Percentiles rank a stretch among this genome's conserved stretches.
Conservation (phyloP, 768 basidiomycete genomes). For the Leccinum pellstonianum region DNA sequence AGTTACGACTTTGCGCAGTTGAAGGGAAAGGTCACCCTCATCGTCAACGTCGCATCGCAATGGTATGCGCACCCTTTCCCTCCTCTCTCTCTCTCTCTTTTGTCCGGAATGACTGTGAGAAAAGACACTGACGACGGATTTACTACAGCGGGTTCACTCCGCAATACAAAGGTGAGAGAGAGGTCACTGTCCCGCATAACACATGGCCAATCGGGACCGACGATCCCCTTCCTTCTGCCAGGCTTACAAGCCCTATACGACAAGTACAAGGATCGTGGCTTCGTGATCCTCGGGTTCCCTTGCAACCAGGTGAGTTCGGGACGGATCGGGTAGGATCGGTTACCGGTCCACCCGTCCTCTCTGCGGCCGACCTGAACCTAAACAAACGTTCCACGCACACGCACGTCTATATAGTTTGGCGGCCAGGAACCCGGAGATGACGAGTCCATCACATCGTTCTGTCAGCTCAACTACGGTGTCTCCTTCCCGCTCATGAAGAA, state of each 20-base stretch:
- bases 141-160: slow-evolving; percentile 75
- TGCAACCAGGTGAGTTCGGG: slow-evolving; percentile 72
- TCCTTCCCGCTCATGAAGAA: slow-evolving; percentile 91
- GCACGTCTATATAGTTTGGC: slow-evolving; percentile 55
- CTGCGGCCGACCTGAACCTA: neutral
- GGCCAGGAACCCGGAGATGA: slow-evolving; percentile 85
- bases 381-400: neutral
- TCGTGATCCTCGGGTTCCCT: slow-evolving; percentile 87
- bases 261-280: slow-evolving; percentile 72
- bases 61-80: slow-evolving; percentile 40
- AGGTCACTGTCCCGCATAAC: neutral
- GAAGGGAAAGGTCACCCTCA: slow-evolving; percentile 73
- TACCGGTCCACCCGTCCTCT: no score
- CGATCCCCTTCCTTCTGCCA: slow-evolving; percentile 16
- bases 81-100: neutral
- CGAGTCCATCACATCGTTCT: slow-evolving; percentile 70
- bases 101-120: neutral
- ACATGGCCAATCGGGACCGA: neutral
- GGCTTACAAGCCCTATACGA: slow-evolving; percentile 81
- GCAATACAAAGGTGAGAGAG: slow-evolving; percentile 62
- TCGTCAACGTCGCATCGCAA: slow-evolving; percentile 76
- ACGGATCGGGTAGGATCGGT: neutral
- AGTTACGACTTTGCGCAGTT: slow-evolving; percentile 63
- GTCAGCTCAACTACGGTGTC: slow-evolving; percentile 82
- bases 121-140: neutral